A percentile compares a stretch with the other conserved stretches of the same genome.
Evolutionary conservation across 106 monocot genomes (phyloP).

Genomic region (Phalaenopsis aphrodite): DNA sequence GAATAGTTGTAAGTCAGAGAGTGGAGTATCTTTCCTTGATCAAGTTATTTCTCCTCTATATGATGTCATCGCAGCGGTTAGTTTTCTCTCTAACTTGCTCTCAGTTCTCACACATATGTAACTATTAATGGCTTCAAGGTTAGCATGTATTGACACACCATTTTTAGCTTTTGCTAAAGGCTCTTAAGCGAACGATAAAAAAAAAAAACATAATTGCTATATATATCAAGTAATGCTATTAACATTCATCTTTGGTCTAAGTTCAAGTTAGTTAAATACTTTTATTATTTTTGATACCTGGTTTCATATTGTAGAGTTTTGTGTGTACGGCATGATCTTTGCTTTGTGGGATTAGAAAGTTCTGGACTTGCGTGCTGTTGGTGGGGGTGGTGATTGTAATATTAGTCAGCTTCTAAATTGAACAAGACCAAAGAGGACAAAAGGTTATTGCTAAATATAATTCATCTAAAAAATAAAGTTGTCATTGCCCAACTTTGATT

Average conservation of each 20-base stretch:
- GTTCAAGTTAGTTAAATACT: background rate
- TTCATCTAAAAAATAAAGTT: background rate
- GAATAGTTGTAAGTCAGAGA: slow-evolving; percentile 45
- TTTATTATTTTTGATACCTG: background rate
- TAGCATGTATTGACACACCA: background rate
- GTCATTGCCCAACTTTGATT: background rate
- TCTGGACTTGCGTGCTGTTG: background rate
- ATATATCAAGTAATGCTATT: background rate
- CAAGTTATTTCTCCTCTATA: slow-evolving; percentile 87
- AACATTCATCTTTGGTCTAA: background rate
- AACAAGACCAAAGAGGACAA: background rate
- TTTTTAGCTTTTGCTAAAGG: background rate
- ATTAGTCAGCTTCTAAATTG: background rate
- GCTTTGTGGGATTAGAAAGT: background rate
- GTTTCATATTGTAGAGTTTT: background rate
- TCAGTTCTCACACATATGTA: too few relatives aligned
- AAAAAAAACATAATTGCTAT: background rate
- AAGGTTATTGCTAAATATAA: background rate
- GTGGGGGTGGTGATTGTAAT: background rate
- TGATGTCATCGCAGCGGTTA: slow-evolving; percentile 72
- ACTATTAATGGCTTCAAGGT: background rate
- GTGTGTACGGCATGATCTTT: background rate
- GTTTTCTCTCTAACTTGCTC: slow-evolving; percentile 10
- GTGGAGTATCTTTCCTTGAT: slow-evolving; percentile 72
- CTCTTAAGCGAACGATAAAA: background rate